Evolutionary conservation across 441 rosid genomes (phyloP).

Genomic region (Rhodomyrtus psidioides): DNA sequence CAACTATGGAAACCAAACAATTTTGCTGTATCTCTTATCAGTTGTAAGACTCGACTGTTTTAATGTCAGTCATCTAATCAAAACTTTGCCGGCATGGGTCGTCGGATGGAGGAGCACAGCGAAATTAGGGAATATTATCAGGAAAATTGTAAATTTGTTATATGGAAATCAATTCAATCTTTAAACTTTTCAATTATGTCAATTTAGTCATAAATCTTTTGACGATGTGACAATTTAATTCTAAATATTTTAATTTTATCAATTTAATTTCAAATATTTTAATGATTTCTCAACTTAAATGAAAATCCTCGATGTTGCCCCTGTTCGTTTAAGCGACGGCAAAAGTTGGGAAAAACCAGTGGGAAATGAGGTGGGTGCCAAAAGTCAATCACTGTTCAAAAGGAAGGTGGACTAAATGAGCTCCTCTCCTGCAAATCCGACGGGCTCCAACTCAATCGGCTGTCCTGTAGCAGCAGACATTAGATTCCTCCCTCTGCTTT

Average conservation of each 20-base stretch:
- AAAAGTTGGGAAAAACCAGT: not conserved
- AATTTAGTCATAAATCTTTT: too few species aligned
- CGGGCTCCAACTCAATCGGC: not conserved
- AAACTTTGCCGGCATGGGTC: not conserved
- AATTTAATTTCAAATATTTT: too few species aligned
- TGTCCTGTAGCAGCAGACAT: not conserved
- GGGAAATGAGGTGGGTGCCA: not conserved
- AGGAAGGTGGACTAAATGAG: not conserved
- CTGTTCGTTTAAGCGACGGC: not conserved
- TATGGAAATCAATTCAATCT: too few species aligned
- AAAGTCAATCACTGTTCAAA: not conserved
- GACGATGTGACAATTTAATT: too few species aligned
- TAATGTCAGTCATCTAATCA: not conserved
- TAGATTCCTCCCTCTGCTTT: not conserved
- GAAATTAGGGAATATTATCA: not conserved
- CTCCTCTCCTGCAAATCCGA: not conserved
- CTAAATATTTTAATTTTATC: too few species aligned
- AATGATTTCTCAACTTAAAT: too few species aligned
- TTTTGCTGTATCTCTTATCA: not conserved
- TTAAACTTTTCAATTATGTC: too few species aligned
- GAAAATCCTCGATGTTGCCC: too few species aligned
- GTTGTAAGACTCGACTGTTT: not conserved
- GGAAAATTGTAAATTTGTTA: too few species aligned
- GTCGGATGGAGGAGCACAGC: not conserved
- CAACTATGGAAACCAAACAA: not conserved